Evolutionary conservation across 495 filamentous ascomycete genomes (phyloP).

Genomic region (Coniosporium apollinis): DNA sequence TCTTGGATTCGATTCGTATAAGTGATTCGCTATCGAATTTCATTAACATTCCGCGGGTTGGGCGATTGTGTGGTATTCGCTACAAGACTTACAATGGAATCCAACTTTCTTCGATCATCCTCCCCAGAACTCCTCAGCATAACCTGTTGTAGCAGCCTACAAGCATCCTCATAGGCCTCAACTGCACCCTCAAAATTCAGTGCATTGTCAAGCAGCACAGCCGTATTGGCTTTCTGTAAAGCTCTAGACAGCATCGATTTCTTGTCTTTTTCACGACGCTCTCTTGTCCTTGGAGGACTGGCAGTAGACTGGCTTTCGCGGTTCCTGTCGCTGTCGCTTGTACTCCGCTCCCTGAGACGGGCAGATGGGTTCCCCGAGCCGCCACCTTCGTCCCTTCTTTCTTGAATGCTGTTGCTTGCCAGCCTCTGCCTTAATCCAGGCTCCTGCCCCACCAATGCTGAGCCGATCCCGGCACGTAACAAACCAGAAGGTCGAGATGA

Average conservation of each 20-base stretch:
- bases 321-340: constrained; percentile 1
- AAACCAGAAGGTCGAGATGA: neutral
- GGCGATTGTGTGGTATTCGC: neutral
- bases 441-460: neutral
- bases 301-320: constrained; percentile 3
- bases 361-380: neutral
- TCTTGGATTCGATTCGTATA: constrained; percentile 81
- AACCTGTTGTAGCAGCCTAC: constrained; percentile 68
- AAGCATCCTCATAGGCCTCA: constrained; percentile 81
- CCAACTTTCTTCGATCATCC: constrained; percentile 73
- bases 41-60: constrained; percentile 3
- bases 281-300: constrained; percentile 9
- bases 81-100: constrained; percentile 63
- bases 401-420: neutral
- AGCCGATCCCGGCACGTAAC: neutral
- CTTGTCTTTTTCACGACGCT: constrained; percentile 30
- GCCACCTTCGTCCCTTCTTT: neutral
- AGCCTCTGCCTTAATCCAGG: neutral
- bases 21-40: constrained; percentile 49
- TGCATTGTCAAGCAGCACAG: constrained; percentile 85
- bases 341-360: constrained; percentile 1
- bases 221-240: constrained; percentile 85
- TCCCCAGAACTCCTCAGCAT: constrained; percentile 64
- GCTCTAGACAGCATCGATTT: constrained; percentile 89
- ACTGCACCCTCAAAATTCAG: constrained; percentile 87